These are phyloP conservation scores for Mycena vulgaris DNA, from an alignment of 768 basidiomycete species.

Conservation along the genomic window DNA sequence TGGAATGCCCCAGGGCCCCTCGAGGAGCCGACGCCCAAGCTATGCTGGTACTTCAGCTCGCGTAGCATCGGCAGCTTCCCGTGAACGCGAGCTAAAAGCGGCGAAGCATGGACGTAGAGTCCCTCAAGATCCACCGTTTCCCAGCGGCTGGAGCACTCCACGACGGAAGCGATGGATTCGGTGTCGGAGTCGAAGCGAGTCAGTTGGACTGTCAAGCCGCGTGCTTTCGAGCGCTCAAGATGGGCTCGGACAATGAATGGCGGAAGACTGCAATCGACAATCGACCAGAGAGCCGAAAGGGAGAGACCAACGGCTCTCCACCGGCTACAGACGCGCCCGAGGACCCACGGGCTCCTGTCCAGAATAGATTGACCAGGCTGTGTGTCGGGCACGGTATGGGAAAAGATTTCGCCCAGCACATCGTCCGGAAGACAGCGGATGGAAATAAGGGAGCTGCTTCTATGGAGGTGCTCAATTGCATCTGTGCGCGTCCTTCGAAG, in stretches of 20 bases:
- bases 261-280: not conserved
- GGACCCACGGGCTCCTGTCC: slow-evolving; percentile 3
- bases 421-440: slow-evolving; percentile 9
- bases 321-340: slow-evolving; percentile 9
- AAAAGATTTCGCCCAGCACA: slow-evolving; percentile 15
- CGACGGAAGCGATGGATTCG: not conserved
- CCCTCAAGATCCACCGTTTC: not conserved
- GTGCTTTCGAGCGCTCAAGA: slow-evolving; percentile 12
- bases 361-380: not conserved
- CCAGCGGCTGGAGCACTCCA: not conserved
- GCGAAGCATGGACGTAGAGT: not conserved
- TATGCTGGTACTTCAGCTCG: not conserved
- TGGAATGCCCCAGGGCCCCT: not conserved
- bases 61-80: not conserved
- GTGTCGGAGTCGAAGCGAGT: not conserved
- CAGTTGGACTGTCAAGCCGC: not conserved
- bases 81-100: not conserved
- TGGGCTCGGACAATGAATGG: not conserved
- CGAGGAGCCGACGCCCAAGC: no score
- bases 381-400: not conserved
- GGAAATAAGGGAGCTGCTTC: not conserved
- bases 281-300: not conserved
- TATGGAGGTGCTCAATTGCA: no score
- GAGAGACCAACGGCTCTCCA: not conserved
- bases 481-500: not conserved